phyloP scores from a whole-genome alignment of 2,329 filamentous ascomycete species.

The Alternaria incomplexa region DNA sequence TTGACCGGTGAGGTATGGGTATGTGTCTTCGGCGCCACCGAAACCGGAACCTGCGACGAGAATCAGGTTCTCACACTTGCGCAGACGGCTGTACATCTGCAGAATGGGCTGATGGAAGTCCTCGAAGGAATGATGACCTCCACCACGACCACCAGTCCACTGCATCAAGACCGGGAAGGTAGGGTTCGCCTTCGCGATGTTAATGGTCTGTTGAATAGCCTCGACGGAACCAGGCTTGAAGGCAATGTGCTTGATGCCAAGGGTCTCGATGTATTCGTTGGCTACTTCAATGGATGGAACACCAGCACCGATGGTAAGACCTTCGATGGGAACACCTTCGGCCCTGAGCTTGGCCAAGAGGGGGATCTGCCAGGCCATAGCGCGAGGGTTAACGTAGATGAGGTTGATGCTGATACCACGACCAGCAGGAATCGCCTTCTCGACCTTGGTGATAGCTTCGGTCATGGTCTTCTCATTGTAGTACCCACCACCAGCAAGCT shows the following conservation, averaged over 20 bases:
- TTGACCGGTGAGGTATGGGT: constrained; percentile 54
- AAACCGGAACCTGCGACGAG: constrained; percentile 58
- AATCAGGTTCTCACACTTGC: constrained; percentile 54
- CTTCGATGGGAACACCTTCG: constrained; percentile 56
- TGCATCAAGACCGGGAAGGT: constrained; percentile 55
- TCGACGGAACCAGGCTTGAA: constrained; percentile 57
- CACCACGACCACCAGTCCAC: constrained; percentile 59
- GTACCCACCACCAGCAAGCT: constrained; percentile 59
- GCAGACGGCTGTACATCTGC: constrained; percentile 53
- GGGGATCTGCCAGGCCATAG: constrained; percentile 61
- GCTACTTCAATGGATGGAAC: constrained; percentile 57
- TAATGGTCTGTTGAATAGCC: constrained; percentile 55
- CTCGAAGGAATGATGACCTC: constrained; percentile 58
- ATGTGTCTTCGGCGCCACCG: constrained; percentile 55
- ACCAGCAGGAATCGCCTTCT: constrained; percentile 52
- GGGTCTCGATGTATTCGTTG: constrained; percentile 63
- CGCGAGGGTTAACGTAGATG: constrained; percentile 61
- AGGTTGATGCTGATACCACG: constrained; percentile 61
- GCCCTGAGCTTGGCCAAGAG: constrained; percentile 55
- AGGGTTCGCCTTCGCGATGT: constrained; percentile 55
- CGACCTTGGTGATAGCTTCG: constrained; percentile 55
- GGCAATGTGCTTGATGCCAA: constrained; percentile 56
- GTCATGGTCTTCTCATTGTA: constrained; percentile 54
- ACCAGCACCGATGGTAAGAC: constrained; percentile 57
- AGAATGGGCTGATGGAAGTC: constrained; percentile 59